Evolutionary conservation across 176 grass and related monocot species (phyloP).

Genomic region (Triticum dicoccoides): DNA sequence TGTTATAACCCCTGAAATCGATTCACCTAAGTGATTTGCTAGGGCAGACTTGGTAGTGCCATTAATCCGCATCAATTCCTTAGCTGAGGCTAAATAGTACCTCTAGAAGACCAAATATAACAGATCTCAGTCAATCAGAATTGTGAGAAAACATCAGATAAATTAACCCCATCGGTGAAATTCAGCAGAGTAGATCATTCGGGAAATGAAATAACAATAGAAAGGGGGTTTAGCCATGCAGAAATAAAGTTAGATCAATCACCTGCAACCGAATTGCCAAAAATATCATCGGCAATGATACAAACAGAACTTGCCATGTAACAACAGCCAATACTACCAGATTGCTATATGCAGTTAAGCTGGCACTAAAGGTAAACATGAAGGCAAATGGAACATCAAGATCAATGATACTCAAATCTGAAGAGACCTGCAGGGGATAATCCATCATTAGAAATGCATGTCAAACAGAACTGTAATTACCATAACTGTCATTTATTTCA

Average conservation of each 20-base stretch:
- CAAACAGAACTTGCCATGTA: conserved; percentile 89
- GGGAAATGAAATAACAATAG: neutral
- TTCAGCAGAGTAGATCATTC: conserved; percentile 7
- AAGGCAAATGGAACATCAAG: conserved; percentile 82
- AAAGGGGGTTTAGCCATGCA: neutral
- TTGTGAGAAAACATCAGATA: conserved; percentile 3
- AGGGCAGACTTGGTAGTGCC: conserved; percentile 90
- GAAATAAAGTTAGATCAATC: neutral
- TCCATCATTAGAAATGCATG: neutral
- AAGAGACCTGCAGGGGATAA: conserved; percentile 64
- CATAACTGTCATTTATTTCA: neutral
- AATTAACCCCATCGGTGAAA: neutral
- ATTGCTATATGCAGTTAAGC: conserved; percentile 69
- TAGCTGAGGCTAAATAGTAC: conserved; percentile 85
- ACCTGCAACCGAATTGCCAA: conserved; percentile 78
- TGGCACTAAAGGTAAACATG: conserved; percentile 47
- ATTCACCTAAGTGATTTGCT: conserved; percentile 87
- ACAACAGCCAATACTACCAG: conserved; percentile 80
- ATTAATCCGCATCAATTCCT: conserved; percentile 96
- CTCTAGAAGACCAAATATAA: conserved; percentile 41
- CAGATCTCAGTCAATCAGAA: conserved; percentile 3
- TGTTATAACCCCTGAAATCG: conserved; percentile 72
- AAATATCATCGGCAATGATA: conserved; percentile 60
- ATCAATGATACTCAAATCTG: conserved; percentile 83
- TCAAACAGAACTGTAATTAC: neutral